phyloP scores from a whole-genome alignment of 805 yeast genomes.

The Cyberlindnera suaveolens region DNA sequence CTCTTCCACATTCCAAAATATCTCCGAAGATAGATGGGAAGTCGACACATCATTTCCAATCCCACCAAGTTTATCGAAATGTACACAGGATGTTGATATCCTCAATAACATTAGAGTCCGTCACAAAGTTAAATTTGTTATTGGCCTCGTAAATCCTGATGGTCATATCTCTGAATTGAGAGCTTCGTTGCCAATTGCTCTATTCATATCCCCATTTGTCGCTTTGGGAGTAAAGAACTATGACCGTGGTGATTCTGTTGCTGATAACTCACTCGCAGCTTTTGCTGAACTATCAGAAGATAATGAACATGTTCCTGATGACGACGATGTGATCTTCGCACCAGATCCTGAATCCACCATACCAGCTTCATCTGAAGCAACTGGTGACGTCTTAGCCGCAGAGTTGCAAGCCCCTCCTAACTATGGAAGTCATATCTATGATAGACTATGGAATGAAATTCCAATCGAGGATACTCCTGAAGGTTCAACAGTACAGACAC shows the following conservation, averaged over 20 bases:
- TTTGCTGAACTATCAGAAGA: constrained; percentile 24
- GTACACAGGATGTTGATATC: constrained; percentile 85
- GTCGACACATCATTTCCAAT: constrained; percentile 50
- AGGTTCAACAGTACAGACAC: constrained; percentile 26
- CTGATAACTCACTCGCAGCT: constrained; percentile 16
- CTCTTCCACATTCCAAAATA: constrained; percentile 23
- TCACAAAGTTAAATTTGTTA: constrained; percentile 79
- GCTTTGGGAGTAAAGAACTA: constrained; percentile 48
- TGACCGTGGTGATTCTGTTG: constrained; percentile 20
- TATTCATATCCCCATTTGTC: constrained; percentile 80
- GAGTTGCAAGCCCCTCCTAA: constrained; percentile 76
- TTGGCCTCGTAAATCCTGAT: constrained; percentile 78
- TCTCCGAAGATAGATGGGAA: constrained; percentile 65
- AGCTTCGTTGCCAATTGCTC: constrained; percentile 77
- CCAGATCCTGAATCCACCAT: constrained; percentile 28
- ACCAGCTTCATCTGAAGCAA: constrained; percentile 11
- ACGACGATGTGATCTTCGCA: constrained; percentile 36
- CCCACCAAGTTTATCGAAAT: constrained; percentile 66
- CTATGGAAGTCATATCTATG: constrained; percentile 77
- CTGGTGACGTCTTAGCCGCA: constrained; percentile 27
- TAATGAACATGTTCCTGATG: constrained; percentile 22
- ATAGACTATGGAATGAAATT: constrained; percentile 67
- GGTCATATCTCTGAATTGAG: constrained; percentile 90
- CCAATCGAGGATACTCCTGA: constrained; percentile 27
- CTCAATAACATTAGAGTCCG: constrained; percentile 68